Evolutionary conservation across 208 protist species (phyloP).

Genomic region (Leishmania braziliensis): DNA sequence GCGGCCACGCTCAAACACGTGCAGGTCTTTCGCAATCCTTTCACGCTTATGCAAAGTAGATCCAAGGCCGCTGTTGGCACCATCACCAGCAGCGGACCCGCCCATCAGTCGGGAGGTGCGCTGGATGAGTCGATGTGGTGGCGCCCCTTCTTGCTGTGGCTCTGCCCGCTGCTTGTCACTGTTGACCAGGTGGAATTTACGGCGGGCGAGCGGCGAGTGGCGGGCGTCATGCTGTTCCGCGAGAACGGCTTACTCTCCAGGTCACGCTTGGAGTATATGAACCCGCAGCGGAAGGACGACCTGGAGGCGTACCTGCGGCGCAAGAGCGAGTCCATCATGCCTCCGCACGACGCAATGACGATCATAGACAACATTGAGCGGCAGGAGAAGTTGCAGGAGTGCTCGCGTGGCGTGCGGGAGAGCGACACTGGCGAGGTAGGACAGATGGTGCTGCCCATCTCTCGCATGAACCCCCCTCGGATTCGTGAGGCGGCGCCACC

Average conservation of each 20-base stretch:
- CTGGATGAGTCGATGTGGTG: conserved; percentile 42
- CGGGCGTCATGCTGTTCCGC: conserved; percentile 58
- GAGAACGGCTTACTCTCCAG: conserved; percentile 48
- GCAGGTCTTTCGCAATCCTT: conserved; percentile 66
- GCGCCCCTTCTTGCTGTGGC: conserved; percentile 71
- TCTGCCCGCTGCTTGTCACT: conserved; percentile 55
- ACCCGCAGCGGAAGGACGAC: conserved; percentile 47
- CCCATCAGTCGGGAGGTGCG: neutral
- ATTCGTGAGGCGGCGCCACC: neutral
- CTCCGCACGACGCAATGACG: conserved; percentile 27
- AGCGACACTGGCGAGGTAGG: neutral
- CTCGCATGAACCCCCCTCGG: conserved; percentile 13
- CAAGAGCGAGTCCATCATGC: conserved; percentile 17
- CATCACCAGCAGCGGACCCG: neutral
- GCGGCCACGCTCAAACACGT: conserved; percentile 60
- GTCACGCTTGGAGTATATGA: conserved; percentile 59
- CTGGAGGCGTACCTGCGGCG: conserved; percentile 67
- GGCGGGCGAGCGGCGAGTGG: conserved; percentile 44
- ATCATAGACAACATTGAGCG: conserved; percentile 25
- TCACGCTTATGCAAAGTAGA: conserved; percentile 14
- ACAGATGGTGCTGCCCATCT: conserved; percentile 16
- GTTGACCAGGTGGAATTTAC: conserved; percentile 58
- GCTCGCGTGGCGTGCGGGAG: neutral
- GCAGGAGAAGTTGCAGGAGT: conserved; percentile 20
- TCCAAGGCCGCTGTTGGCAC: neutral